Percentiles rank a stretch among this genome's conserved stretches.
Evolutionary conservation across 257 asterid genomes (phyloP).

Genomic region (Solanum peruvianum): DNA sequence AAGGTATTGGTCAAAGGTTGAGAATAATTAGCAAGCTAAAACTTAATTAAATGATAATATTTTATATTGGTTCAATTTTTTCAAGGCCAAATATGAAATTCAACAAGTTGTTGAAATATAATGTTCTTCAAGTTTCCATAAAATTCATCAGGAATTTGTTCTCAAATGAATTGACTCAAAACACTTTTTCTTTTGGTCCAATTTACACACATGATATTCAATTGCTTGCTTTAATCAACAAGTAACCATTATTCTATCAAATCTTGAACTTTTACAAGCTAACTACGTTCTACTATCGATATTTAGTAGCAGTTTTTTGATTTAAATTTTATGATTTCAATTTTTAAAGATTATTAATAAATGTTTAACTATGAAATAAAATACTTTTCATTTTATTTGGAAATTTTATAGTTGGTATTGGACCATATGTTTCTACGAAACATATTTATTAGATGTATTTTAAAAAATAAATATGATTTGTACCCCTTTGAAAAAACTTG

Average conservation of each 20-base stretch:
- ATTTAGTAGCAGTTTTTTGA: neutral
- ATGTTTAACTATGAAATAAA: no score
- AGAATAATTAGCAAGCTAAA: neutral
- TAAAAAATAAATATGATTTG: no score
- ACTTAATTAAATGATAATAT: neutral
- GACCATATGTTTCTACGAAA: neutral
- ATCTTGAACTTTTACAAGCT: neutral
- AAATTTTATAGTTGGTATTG: no score
- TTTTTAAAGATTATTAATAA: no score
- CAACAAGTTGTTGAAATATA: neutral
- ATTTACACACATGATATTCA: neutral
- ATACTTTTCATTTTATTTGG: no score
- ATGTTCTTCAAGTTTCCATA: neutral
- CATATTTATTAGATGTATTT: neutral
- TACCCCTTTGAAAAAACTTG: no score
- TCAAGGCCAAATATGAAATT: neutral
- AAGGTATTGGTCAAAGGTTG: neutral
- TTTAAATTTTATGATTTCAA: no score
- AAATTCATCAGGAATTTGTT: neutral
- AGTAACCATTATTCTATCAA: neutral
- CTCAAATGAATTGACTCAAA: neutral
- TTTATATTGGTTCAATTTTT: neutral
- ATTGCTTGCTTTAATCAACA: neutral
- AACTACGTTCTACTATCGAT: no score
- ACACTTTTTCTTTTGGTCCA: neutral